Percentiles rank a stretch among this genome's conserved stretches.
phyloP scores from a whole-genome alignment of 345 rosid species.

The Kernera saxatilis region DNA sequence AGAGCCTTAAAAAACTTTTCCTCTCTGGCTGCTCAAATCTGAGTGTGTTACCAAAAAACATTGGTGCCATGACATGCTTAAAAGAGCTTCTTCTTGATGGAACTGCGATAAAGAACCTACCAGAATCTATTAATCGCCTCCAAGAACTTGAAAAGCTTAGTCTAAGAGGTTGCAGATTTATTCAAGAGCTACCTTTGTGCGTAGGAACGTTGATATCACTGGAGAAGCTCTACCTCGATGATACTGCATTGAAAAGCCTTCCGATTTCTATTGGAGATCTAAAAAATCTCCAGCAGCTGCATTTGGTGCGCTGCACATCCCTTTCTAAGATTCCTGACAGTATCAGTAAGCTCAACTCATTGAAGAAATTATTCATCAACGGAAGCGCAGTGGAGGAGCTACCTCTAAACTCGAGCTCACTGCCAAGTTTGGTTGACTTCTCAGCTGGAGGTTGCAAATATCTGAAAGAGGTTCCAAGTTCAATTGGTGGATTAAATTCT shows the following conservation, averaged over 20 bases:
- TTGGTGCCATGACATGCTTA: conserved; percentile 16
- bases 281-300: conserved; percentile 15
- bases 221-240: conserved; percentile 6
- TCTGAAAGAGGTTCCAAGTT: conserved; percentile 15
- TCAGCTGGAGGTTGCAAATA: conserved; percentile 11
- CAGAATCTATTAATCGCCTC: conserved; percentile 2
- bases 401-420: neutral
- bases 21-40: conserved; percentile 33
- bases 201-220: conserved; percentile 10
- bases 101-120: conserved; percentile 17
- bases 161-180: conserved; percentile 4
- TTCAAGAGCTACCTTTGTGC: conserved; percentile 9
- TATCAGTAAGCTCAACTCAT: conserved; percentile 12
- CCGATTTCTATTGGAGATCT: conserved; percentile 8
- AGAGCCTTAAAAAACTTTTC: conserved; percentile 23
- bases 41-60: conserved; percentile 22
- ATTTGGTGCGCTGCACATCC: conserved; percentile 2
- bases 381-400: conserved; percentile 14
- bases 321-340: conserved; percentile 15
- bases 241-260: conserved; percentile 15
- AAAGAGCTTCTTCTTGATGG: conserved; percentile 31
- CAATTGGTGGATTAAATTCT: conserved; percentile 21
- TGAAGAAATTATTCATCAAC: conserved; percentile 9
- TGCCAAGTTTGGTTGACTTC: conserved; percentile 11
- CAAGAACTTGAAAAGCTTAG: conserved; percentile 18